phyloP scores from a whole-genome alignment of 2,329 filamentous ascomycete genomes.

The Alternaria postmessia region DNA sequence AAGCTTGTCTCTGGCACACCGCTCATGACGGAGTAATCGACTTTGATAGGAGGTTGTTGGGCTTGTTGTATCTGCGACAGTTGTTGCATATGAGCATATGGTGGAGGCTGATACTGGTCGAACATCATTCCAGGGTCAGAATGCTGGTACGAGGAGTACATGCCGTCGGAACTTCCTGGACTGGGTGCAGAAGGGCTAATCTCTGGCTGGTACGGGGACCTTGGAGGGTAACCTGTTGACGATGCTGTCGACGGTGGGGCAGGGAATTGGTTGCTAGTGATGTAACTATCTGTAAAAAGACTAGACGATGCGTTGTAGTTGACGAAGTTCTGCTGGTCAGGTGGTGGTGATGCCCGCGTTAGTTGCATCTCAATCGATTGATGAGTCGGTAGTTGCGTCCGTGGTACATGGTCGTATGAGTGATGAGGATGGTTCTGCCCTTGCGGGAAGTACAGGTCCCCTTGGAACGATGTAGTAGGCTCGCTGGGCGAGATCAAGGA shows the following conservation, averaged over 20 bases:
- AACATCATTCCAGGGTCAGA: slow-evolving; percentile 36
- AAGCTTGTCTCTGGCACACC: slow-evolving; percentile 30
- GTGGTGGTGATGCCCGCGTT: slow-evolving; percentile 34
- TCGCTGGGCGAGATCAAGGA: slow-evolving; percentile 42
- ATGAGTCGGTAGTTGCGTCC: slow-evolving; percentile 20
- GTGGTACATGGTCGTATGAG: slow-evolving; percentile 23
- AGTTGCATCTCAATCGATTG: slow-evolving; percentile 36
- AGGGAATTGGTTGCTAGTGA: slow-evolving; percentile 22
- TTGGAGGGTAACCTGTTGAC: slow-evolving; percentile 26
- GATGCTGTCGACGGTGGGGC: slow-evolving; percentile 36
- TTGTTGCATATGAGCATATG: slow-evolving; percentile 12
- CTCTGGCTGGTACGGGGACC: slow-evolving; percentile 30
- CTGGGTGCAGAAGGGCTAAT: slow-evolving; percentile 42
- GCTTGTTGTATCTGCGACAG: slow-evolving; percentile 9
- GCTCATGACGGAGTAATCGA: slow-evolving; percentile 14
- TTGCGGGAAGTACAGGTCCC: slow-evolving; percentile 29
- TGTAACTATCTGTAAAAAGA: slow-evolving; percentile 38
- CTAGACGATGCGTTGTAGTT: slow-evolving; percentile 38
- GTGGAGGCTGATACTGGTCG: slow-evolving; percentile 26
- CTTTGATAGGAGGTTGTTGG: slow-evolving; percentile 11
- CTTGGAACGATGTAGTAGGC: slow-evolving; percentile 32
- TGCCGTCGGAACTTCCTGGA: slow-evolving; percentile 41
- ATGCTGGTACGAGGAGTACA: slow-evolving; percentile 36
- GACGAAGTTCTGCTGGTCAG: slow-evolving; percentile 36
- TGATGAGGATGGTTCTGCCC: slow-evolving; percentile 24